Evolutionary conservation across 768 basidiomycete genomes (phyloP), one percentile per base, ranked within the genome.

Genomic region (Ramaria rubella): DNA sequence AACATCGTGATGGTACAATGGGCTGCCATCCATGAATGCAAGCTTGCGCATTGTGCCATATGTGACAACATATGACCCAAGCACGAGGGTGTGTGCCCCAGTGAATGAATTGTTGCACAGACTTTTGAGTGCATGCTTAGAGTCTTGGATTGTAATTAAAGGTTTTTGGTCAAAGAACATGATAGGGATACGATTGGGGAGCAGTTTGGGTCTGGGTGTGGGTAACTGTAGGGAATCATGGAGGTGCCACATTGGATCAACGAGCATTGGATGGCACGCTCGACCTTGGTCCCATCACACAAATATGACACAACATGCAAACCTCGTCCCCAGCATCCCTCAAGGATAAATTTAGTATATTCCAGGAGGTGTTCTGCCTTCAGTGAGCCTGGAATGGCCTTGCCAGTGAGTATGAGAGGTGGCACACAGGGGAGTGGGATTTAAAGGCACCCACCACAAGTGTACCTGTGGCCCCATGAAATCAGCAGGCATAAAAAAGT

Each of bases 101-200:
- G 68, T 64, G 55, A 67, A 70, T 0, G 71, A 33, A 30, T 75
- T 70, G 57, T 75, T 75, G 8, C 68, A 61, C 3, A 60, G 52
- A 0, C 71, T 75, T 52, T 75, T 75, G 17, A 66, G 57, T 0
- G 49, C 62, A 51, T 75, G 74, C 31, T 72, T 72, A 2, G 70
- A 65, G 49, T 75, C 73, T 55, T 74, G 73, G 17, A 70, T 58
- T 33, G 67, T 68, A 14, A 63, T 62, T 17, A 70, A 50, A 0
- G 63, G 60, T 2, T 66, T 61, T 4, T 62, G 60, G 5, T 57
- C 21, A 40, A 61, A 62, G 9, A 65, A 7, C 0, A 55, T 40
- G 23, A 65, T 52, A 1, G 26, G 27, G 23, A 66, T 49, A 17
- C 30, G n/a, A 58, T 58, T 19, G 61, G 40, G 5, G 51, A 49